Percentiles rank a stretch among this genome's conserved stretches.
These are phyloP conservation scores for Fusarium acutatum DNA, from an alignment of 2,329 filamentous ascomycete species.

Conservation along the genomic window DNA sequence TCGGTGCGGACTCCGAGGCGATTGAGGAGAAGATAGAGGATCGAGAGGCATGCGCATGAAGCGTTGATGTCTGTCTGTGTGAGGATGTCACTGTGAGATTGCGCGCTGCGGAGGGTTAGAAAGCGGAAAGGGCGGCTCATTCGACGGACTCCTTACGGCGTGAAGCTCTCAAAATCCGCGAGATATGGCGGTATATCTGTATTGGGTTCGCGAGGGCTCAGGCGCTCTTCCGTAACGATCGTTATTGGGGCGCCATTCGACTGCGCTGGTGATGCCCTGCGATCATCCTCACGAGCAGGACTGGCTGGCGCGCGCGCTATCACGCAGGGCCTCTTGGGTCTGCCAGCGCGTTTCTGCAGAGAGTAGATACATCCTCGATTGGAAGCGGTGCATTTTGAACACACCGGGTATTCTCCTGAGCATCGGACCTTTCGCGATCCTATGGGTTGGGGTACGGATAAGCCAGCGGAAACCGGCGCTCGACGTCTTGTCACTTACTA, in stretches of 20 bases:
- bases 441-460: background rate
- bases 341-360: background rate
- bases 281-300: background rate
- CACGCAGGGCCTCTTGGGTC: background rate
- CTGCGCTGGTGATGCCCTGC: background rate
- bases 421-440: constrained; percentile 7
- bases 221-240: background rate
- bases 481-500: background rate
- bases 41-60: background rate
- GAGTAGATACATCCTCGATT: background rate
- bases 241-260: background rate
- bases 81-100: background rate
- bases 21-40: constrained; percentile 6
- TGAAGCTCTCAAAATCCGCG: background rate
- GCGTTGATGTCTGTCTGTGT: constrained; percentile 2
- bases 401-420: background rate
- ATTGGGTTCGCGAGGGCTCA: background rate
- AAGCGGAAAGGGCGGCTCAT: background rate
- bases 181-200: background rate
- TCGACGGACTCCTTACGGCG: background rate
- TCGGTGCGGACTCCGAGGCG: background rate
- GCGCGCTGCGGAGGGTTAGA: background rate
- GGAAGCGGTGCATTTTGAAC: background rate
- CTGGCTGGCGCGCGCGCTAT: background rate
- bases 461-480: background rate